Evolutionary conservation across 164 flowering plant species (phyloP), one percentile per base, ranked within the genome.

Genomic region (Malania oleifera): DNA sequence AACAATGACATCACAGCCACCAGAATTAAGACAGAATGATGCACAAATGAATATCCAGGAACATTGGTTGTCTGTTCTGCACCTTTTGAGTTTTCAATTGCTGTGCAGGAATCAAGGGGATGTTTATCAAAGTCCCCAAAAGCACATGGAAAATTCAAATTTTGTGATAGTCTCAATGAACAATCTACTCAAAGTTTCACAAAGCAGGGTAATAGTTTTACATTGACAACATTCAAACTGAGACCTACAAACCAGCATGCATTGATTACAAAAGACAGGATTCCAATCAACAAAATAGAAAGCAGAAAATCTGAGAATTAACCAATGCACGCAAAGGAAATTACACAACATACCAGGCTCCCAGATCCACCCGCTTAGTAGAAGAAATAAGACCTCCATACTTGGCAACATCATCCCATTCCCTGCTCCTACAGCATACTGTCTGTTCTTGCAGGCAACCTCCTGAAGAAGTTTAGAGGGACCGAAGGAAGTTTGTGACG

Each of bases 401-500:
- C 12, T 18, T 43, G 4, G 47, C 26, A 0, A 23, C 26, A 46
- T 20, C 26, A 22, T 20, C 50, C 25, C 26, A 31, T 31, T 4
- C 4, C 35, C 35, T 31, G 35, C 6, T n/a, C 9, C 38, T 52
- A 52, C 37, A 52, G 14, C 55, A 52, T 26, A 13, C 55, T 52
- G 37, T 52, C 55, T 17, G 55, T 26, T 18, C 55, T 52, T 5
- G 55, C 55, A 31, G 55, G 55, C 37, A 52, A 18, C 37, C 55
- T 15, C 34, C 55, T 5, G 19, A 52, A 52, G 55, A 52, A 52
- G 55, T 52, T 52, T 18, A 52, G 37, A 4, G 55, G 55, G 17
- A 52, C 37, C 18, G 55, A 52, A n/a, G 55, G 55, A 10, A 52
- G 55, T 19, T 52, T 52, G 37, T 52, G 55, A 7, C 55, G 55